phyloP scores from a whole-genome alignment of 2,329 filamentous ascomycete genomes.

The Paraphaeosphaeria minitans region DNA sequence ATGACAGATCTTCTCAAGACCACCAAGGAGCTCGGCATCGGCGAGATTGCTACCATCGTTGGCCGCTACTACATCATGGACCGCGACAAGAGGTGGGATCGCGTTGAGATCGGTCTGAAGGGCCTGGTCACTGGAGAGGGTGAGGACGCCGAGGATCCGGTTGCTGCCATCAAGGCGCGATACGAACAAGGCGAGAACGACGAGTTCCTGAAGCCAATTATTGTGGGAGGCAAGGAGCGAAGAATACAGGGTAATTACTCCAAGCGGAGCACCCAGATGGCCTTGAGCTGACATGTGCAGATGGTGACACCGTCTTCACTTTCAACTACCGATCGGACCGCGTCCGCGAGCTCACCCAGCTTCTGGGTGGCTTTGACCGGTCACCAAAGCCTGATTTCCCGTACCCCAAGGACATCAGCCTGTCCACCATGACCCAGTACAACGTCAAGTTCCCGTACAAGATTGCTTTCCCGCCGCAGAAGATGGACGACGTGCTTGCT shows the following conservation, averaged over 20 bases:
- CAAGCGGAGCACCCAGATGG: constrained; percentile 34
- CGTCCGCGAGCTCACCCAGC: constrained; percentile 92
- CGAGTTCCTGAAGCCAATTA: constrained; percentile 98
- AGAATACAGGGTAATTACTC: constrained; percentile 75
- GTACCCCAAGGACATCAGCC: constrained; percentile 83
- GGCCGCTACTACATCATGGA: constrained; percentile 99
- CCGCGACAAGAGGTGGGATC: constrained; percentile 98
- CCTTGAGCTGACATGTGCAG: constrained; percentile 53
- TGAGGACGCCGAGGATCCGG: constrained; percentile 80
- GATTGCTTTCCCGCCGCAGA: constrained; percentile 90
- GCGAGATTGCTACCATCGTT: constrained; percentile 89
- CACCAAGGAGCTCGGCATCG: constrained; percentile 81
- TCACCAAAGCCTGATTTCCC: constrained; percentile 89
- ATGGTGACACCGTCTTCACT: constrained; percentile 95
- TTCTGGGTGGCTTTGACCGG: constrained; percentile 89
- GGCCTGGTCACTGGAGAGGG: constrained; percentile 86
- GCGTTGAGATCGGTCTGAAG: constrained; percentile 87
- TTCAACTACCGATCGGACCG: constrained; percentile 99
- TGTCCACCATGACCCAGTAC: constrained; percentile 99
- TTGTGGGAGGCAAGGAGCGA: constrained; percentile 83
- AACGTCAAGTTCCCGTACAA: constrained; percentile 93
- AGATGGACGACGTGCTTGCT: constrained; percentile 97
- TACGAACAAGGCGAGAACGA: constrained; percentile 90
- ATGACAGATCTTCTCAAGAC: constrained; percentile 84
- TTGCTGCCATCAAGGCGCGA: constrained; percentile 83